Conservation (phyloP, 306 rosid species). For the Ormosia semicastrata region DNA sequence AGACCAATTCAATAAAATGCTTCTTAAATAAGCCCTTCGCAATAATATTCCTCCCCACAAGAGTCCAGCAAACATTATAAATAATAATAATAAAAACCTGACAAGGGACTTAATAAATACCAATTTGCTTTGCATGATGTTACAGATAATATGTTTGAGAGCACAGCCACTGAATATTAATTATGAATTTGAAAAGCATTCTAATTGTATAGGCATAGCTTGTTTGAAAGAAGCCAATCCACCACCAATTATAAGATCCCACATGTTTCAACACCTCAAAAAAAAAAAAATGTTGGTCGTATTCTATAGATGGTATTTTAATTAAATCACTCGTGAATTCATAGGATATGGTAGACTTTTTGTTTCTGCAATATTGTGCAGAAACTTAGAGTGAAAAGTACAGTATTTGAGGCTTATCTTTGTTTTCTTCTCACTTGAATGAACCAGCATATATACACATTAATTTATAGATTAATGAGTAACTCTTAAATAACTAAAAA, state of each 20-base stretch:
- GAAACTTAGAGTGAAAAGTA: too few relatives aligned
- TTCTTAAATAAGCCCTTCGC: background rate
- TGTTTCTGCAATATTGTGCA: too few relatives aligned
- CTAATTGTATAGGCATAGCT: background rate
- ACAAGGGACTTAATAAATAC: background rate
- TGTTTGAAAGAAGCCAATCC: background rate
- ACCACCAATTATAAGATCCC: background rate
- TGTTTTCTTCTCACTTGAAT: too few relatives aligned
- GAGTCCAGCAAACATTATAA: conserved; percentile 18
- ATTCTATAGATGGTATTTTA: too few relatives aligned
- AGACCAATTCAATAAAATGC: conserved; percentile 13
- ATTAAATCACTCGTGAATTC: too few relatives aligned
- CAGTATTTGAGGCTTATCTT: too few relatives aligned
- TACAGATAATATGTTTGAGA: conserved; percentile 27
- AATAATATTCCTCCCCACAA: conserved; percentile 16
- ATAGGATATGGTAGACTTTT: too few relatives aligned
- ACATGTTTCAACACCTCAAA: background rate
- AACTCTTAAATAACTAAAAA: too few relatives aligned
- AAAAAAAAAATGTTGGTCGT: background rate
- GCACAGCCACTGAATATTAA: background rate
- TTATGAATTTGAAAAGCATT: background rate
- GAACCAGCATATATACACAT: too few relatives aligned
- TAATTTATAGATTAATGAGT: too few relatives aligned
- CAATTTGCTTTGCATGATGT: conserved; percentile 3
- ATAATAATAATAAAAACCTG: background rate